These are phyloP conservation scores for Cutaneotrichosporon sp. DNA, from an alignment of 1,284 basidiomycete species.

Conservation along the genomic window DNA sequence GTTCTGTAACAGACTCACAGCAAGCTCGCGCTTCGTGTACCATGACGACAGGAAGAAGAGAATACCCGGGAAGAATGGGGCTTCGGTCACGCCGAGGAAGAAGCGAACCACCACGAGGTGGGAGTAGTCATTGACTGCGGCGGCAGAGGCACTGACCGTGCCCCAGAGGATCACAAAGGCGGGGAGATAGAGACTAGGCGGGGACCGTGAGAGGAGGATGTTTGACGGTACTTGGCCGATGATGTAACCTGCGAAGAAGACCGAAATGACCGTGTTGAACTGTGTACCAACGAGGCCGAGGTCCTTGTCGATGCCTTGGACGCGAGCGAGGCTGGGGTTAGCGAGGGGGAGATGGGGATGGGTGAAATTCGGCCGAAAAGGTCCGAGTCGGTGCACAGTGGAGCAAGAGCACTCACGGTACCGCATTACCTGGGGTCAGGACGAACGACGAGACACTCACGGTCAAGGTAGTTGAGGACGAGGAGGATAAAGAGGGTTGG, in stretches of 20 bases:
- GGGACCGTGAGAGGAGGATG: constrained; percentile 13
- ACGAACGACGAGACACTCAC: constrained; percentile 33
- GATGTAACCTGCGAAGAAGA: constrained; percentile 51
- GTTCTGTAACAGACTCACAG: constrained; percentile 8
- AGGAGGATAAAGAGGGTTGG: constrained; percentile 38
- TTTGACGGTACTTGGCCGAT: constrained; percentile 25
- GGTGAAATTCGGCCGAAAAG: not conserved
- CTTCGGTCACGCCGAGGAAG: constrained; percentile 39
- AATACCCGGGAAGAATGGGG: constrained; percentile 39
- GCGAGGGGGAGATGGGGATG: not conserved
- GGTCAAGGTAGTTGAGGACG: constrained; percentile 47
- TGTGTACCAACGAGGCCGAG: constrained; percentile 36
- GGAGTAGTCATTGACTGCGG: constrained; percentile 17
- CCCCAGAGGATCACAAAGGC: constrained; percentile 27
- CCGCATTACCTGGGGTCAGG: not conserved
- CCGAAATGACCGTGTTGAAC: constrained; percentile 45
- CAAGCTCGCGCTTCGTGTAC: constrained; percentile 32
- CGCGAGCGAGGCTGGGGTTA: constrained; percentile 17
- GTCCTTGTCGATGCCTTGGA: constrained; percentile 32
- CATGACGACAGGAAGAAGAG: constrained; percentile 32
- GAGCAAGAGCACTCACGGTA: constrained; percentile 6
- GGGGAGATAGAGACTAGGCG: constrained; percentile 24
- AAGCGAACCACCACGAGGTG: constrained; percentile 31
- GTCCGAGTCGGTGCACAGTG: not conserved
- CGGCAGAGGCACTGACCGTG: constrained; percentile 19